A percentile compares a stretch with the other conserved stretches of the same genome.
These are phyloP conservation scores for Apiospora marii DNA, from an alignment of 2,329 filamentous ascomycete genomes.

Conservation along the genomic window DNA sequence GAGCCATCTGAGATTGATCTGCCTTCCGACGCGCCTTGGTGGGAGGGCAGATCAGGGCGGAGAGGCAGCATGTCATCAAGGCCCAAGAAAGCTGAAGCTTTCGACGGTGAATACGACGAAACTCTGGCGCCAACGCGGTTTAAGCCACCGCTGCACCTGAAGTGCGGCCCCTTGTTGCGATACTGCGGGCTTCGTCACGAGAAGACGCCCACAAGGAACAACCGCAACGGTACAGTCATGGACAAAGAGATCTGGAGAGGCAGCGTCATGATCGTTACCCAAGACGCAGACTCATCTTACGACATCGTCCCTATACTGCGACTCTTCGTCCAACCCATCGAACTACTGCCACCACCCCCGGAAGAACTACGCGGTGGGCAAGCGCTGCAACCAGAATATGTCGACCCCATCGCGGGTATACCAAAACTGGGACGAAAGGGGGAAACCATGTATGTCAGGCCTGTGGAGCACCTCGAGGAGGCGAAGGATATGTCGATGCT, in stretches of 20 bases:
- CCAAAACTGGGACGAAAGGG: slow-evolving; percentile 86
- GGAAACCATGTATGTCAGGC: slow-evolving; percentile 85
- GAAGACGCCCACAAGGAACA: slow-evolving; percentile 50
- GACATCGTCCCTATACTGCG: slow-evolving; percentile 79
- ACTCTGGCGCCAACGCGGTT: slow-evolving; percentile 73
- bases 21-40: slow-evolving; percentile 69
- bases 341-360: slow-evolving; percentile 81
- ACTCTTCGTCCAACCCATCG: slow-evolving; percentile 86
- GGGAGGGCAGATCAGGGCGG: slow-evolving; percentile 68
- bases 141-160: slow-evolving; percentile 82
- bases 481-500: slow-evolving; percentile 78
- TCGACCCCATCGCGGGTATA: slow-evolving; percentile 89
- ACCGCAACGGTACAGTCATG: slow-evolving; percentile 42
- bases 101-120: slow-evolving; percentile 74
- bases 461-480: slow-evolving; percentile 85
- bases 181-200: slow-evolving; percentile 85
- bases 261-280: slow-evolving; percentile 93
- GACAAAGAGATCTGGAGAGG: slow-evolving; percentile 90
- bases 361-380: slow-evolving; percentile 69
- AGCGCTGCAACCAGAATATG: slow-evolving; percentile 77
- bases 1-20: slow-evolving; percentile 50
- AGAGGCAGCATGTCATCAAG: slow-evolving; percentile 56
- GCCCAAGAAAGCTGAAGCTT: slow-evolving; percentile 66
- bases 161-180: slow-evolving; percentile 88
- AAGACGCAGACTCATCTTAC: slow-evolving; percentile 84